Evolutionary conservation across 2,329 filamentous ascomycete species (phyloP).

Genomic region (Aspergillus awamori): DNA sequence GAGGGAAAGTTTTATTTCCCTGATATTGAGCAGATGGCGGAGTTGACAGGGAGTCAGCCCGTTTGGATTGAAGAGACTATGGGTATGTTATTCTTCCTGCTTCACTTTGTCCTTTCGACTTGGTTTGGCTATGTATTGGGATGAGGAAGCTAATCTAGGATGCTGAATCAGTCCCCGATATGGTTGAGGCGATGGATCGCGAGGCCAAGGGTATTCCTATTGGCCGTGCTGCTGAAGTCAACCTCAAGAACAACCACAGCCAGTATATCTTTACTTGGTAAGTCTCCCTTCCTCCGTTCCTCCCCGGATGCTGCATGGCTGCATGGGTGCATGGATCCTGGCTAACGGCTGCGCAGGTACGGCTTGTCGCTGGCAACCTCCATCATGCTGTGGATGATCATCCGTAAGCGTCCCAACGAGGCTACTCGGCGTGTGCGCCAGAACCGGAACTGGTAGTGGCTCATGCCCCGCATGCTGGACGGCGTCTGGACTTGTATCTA

Average conservation of each 20-base stretch:
- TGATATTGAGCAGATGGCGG: constrained; percentile 89
- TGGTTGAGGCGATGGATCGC: constrained; percentile 74
- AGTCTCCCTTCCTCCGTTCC: constrained; percentile 34
- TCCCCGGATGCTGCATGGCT: neutral
- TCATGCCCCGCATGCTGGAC: constrained; percentile 30
- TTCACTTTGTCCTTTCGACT: too few species aligned
- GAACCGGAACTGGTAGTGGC: constrained; percentile 70
- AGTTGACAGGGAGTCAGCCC: constrained; percentile 75
- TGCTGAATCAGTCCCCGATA: constrained; percentile 66
- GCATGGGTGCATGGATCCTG: neutral
- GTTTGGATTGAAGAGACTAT: constrained; percentile 97
- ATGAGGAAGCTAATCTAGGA: neutral
- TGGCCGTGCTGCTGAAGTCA: constrained; percentile 84
- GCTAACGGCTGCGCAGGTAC: constrained; percentile 65
- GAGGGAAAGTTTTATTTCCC: constrained; percentile 92
- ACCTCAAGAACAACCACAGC: constrained; percentile 91
- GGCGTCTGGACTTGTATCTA: constrained; percentile 38
- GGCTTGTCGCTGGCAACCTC: constrained; percentile 80
- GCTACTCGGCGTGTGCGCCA: constrained; percentile 73
- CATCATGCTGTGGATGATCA: constrained; percentile 95
- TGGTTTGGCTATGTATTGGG: too few species aligned
- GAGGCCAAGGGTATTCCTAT: constrained; percentile 83
- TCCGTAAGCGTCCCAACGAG: constrained; percentile 80
- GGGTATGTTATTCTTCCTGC: constrained; percentile 57
- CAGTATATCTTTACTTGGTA: constrained; percentile 99